These are phyloP conservation scores for Fusarium beomiforme DNA, from an alignment of 2,329 filamentous ascomycete genomes.

Conservation along the genomic window DNA sequence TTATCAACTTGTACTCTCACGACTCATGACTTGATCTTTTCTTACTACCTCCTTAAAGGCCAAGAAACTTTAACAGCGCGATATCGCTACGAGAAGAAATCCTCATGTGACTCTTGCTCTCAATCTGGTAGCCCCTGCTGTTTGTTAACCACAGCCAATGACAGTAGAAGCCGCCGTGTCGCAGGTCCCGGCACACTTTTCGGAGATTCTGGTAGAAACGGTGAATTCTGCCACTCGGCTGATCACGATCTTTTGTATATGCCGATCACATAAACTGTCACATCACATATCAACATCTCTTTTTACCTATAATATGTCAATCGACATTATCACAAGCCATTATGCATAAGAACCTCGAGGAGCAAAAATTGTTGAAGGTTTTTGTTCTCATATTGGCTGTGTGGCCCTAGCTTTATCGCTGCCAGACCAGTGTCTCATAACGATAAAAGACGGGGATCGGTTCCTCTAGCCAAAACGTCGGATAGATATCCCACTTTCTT, in stretches of 20 bases:
- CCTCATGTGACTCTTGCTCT: slow-evolving; percentile 15
- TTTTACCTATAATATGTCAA: background rate
- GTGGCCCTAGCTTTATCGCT: slow-evolving; percentile 25
- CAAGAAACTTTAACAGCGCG: slow-evolving; percentile 13
- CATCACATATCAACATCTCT: background rate
- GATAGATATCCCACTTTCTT: slow-evolving; percentile 6
- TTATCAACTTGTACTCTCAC: background rate
- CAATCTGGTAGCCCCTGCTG: slow-evolving; percentile 6
- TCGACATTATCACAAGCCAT: background rate
- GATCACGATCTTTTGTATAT: slow-evolving; percentile 24
- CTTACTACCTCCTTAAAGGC: background rate
- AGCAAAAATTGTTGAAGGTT: slow-evolving; percentile 7
- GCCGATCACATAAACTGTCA: slow-evolving; percentile 6
- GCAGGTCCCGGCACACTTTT: slow-evolving; percentile 11
- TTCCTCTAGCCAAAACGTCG: slow-evolving; percentile 22
- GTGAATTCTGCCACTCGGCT: slow-evolving; percentile 8
- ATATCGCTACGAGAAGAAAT: background rate
- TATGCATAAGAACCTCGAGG: background rate
- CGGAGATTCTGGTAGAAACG: slow-evolving; percentile 28
- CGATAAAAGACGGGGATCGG: slow-evolving; percentile 18
- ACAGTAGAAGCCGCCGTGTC: background rate
- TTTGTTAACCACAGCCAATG: slow-evolving; percentile 9
- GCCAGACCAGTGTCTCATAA: slow-evolving; percentile 42
- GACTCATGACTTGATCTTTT: background rate
- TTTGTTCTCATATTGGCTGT: background rate